These are phyloP conservation scores for Nicotiana otophora DNA, from an alignment of 257 asterid species.

Conservation along the genomic window DNA sequence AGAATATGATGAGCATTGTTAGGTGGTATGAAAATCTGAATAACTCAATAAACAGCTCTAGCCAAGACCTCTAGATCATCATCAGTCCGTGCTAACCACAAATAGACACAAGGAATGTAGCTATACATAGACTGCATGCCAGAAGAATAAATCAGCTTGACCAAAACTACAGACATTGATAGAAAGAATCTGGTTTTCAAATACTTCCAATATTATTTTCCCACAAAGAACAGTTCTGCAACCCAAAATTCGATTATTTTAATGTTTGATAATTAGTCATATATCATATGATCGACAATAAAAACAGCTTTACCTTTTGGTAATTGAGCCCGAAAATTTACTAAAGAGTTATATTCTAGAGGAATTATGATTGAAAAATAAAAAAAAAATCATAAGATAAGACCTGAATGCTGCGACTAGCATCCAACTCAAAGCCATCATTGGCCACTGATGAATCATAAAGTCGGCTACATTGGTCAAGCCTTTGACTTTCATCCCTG, in stretches of 20 bases:
- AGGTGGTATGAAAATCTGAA: neutral
- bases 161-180: neutral
- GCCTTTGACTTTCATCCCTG: slow-evolving; percentile 85
- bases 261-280: neutral
- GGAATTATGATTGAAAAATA: neutral
- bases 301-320: neutral
- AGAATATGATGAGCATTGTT: neutral
- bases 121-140: neutral
- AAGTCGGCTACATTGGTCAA: slow-evolving; percentile 85
- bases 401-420: slow-evolving; percentile 83
- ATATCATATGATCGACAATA: neutral
- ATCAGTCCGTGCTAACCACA: neutral
- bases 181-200: neutral
- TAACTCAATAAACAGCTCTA: neutral
- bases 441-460: slow-evolving; percentile 75
- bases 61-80: neutral
- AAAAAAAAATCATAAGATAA: neutral
- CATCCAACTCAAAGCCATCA: slow-evolving; percentile 82
- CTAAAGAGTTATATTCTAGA: neutral
- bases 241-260: neutral
- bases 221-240: neutral
- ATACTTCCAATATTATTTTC: neutral
- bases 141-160: slow-evolving; percentile 4
- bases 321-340: neutral
- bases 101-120: slow-evolving; percentile 5